Conservation (phyloP, 345 rosid genomes). For the Ceriops decandra region DNA sequence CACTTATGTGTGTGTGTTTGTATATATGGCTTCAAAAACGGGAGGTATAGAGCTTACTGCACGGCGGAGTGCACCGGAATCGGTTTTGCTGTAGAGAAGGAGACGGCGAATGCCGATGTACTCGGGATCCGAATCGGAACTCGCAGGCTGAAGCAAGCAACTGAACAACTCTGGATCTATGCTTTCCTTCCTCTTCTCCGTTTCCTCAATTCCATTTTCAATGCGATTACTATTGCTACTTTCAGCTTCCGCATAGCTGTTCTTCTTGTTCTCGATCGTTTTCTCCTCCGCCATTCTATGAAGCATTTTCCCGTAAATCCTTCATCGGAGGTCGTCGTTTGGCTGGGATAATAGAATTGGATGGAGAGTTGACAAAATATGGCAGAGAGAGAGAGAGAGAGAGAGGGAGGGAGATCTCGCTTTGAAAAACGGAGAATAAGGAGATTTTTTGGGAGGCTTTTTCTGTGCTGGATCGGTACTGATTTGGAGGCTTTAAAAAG, state of each 20-base stretch:
- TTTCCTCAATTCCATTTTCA: not conserved
- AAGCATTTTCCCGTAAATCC: constrained; percentile 6
- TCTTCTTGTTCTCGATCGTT: constrained; percentile 13
- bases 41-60: constrained; percentile 36
- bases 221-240: not conserved
- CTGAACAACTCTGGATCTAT: constrained; percentile 67
- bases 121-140: constrained; percentile 55
- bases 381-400: too few species aligned
- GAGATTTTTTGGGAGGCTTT: too few species aligned
- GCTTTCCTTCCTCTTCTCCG: constrained; percentile 15
- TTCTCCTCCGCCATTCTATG: constrained; percentile 43
- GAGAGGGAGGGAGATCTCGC: not conserved
- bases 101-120: constrained; percentile 81
- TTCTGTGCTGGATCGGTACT: too few species aligned
- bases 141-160: constrained; percentile 73
- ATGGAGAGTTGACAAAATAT: not conserved
- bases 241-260: constrained; percentile 25
- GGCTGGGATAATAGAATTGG: not conserved
- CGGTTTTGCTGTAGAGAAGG: constrained; percentile 75
- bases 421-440: too few species aligned
- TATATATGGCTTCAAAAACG: not conserved
- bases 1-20: not conserved
- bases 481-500: too few species aligned
- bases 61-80: constrained; percentile 60
- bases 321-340: constrained; percentile 24